Evolutionary conservation across 139 green algal genomes (phyloP), one percentile per base, ranked within the genome.

Genomic region (Volvox africanus): DNA sequence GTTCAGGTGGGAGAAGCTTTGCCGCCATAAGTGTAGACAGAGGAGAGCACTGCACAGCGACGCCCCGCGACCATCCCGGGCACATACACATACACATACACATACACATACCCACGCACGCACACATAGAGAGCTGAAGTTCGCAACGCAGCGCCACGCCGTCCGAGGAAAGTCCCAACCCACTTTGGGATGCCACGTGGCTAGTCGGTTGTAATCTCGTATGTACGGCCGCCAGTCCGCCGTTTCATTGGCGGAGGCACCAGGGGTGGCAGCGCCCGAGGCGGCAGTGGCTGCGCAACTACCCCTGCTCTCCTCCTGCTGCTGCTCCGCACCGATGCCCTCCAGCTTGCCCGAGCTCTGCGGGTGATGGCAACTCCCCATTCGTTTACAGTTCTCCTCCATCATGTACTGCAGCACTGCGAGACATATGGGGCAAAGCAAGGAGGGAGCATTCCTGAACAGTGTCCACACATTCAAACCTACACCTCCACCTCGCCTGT

Each of bases 401-500:
- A 69, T 75, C 81, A 87, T 87, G 61, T 87, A 87, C 16, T 69
- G 37, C n/a, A 87, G 81, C 61, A 87, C 81, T 85, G 79, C 37
- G 37, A 28, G 37, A 73, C 11, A 73, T 28, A 73, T 55, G 44
- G 44, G 44, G 5, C 44, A 55, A 55, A 55, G 9, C 5, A 55
- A 55, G 5, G 44, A 55, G 44, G 5, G 44, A 55, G 44, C 9
- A 5, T 55, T 55, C 44, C 5, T 55, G 44, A 55, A n/a, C n/a
- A n/a, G n/a, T n/a, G n/a, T n/a, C n/a, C n/a, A n/a, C n/a, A n/a
- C n/a, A n/a, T n/a, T n/a, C n/a, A n/a, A n/a, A n/a, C n/a, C n/a
- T n/a, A n/a, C n/a, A n/a, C n/a, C n/a, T n/a, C n/a, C n/a, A n/a
- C n/a, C n/a, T n/a, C n/a, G n/a, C n/a, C n/a, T n/a, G n/a, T n/a